phyloP scores from a whole-genome alignment of 1,284 basidiomycete genomes.

The Crepidotus sp. region DNA sequence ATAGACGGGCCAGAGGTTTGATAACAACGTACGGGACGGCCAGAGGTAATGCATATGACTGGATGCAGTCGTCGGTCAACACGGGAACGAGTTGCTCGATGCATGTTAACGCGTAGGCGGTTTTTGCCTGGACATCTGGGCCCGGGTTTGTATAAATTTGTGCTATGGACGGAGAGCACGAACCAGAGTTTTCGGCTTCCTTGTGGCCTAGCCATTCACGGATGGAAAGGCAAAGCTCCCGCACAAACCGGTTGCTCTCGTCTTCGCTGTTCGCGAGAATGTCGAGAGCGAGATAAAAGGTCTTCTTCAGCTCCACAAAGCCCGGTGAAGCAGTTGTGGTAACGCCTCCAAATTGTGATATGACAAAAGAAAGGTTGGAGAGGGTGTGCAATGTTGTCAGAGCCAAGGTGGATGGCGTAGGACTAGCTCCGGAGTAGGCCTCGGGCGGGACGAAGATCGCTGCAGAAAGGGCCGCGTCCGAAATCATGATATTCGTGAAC shows the following conservation, averaged over 20 bases:
- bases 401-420: slow-evolving; percentile 39
- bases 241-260: slow-evolving; percentile 36
- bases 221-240: slow-evolving; percentile 23
- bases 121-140: slow-evolving; percentile 35
- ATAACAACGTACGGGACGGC: slow-evolving; percentile 42
- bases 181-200: slow-evolving; percentile 6
- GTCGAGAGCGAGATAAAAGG: slow-evolving; percentile 65
- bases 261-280: slow-evolving; percentile 42
- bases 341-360: slow-evolving; percentile 67
- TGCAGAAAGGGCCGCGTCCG: slow-evolving; percentile 50
- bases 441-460: slow-evolving; percentile 41
- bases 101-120: slow-evolving; percentile 53
- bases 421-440: slow-evolving; percentile 10
- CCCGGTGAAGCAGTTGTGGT: slow-evolving; percentile 40
- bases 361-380: slow-evolving; percentile 58
- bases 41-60: slow-evolving; percentile 43
- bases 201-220: slow-evolving; percentile 17
- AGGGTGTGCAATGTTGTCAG: slow-evolving; percentile 43
- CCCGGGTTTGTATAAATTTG: not conserved
- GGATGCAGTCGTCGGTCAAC: slow-evolving; percentile 39
- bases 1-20: slow-evolving; percentile 3
- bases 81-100: slow-evolving; percentile 63
- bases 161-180: not conserved
- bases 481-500: slow-evolving; percentile 60
- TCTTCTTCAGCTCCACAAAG: slow-evolving; percentile 58